Percentiles rank a stretch among this genome's conserved stretches.
These are phyloP conservation scores for Tricholoma flavovirens DNA, from an alignment of 768 basidiomycete species.

Conservation along the genomic window DNA sequence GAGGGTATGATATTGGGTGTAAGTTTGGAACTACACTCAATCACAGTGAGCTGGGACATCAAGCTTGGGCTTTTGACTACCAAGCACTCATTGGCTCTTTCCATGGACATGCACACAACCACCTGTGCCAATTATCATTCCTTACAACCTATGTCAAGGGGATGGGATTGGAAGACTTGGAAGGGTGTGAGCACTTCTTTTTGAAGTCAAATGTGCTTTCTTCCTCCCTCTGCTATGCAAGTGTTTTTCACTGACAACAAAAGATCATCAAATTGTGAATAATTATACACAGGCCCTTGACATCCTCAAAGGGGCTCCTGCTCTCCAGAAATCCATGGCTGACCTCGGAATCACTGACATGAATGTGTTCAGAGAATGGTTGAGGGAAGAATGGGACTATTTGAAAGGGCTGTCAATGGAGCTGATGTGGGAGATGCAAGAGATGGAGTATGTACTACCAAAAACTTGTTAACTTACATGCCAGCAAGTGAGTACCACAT, in stretches of 20 bases:
- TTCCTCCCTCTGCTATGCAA: conserved; percentile 11
- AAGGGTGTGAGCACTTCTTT: no score
- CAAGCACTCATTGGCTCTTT: no score
- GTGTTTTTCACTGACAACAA: no score
- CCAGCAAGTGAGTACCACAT: not conserved
- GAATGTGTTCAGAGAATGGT: not conserved
- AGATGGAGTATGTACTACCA: no score
- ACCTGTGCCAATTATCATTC: conserved; percentile 18
- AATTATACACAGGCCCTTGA: not conserved
- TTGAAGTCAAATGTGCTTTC: conserved; percentile 23
- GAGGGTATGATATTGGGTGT: conserved; percentile 25
- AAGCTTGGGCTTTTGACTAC: conserved; percentile 1
- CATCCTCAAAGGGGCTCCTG: not conserved
- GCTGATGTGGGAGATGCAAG: not conserved
- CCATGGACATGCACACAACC: conserved; percentile 24
- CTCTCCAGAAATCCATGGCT: not conserved
- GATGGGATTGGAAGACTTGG: no score
- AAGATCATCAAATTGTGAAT: conserved; percentile 14
- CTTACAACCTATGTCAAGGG: no score
- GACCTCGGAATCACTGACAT: not conserved
- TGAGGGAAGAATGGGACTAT: not conserved
- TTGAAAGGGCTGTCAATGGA: not conserved
- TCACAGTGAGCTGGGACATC: conserved; percentile 15
- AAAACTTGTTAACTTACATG: not conserved
- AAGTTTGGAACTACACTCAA: conserved; percentile 18